Base-by-base conservation (phyloP, 108 stramenopile species). In the Hondaea fermentalgiana region DNA sequence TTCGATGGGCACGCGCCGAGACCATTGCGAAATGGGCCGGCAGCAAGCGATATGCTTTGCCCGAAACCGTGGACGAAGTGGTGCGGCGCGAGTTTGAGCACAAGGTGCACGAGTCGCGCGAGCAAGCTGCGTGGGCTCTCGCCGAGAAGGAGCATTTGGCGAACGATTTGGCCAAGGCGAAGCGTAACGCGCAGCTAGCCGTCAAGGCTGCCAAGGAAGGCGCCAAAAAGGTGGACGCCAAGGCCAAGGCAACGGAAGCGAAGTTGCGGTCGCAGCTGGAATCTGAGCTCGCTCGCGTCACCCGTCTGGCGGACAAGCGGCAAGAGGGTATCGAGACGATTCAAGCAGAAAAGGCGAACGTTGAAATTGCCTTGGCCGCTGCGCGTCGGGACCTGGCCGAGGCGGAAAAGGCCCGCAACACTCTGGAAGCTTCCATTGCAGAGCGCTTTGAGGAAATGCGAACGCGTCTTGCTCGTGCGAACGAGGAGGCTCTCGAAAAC, bases 251-350 rank as follows among this genome's bases (percentile, higher is more conserved):
- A 23, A 53, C 76, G 51, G 76, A 83, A 45, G 76, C 76, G 5
- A 47, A 83, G 76, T 4, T 53, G 12, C 45, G 76, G 10, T 12
- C 76, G 76, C 76, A 83, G 19, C 51, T 83, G n/a, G 76, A 83
- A 53, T 47, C 76, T n/a, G 76, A 83, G 76, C 51, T 83, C 25
- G 76, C 76, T 35, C 76, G 76, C 51, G 76, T 83, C 49, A 83
- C 76, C 0, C 76, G 76, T 16, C 76, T 21, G 51, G 76, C 28
- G 10, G 76, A 83, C 51, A 83, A 83, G 51, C 19, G 28, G 51
- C 76, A 83, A 23, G 49, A 83, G 12, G 76, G 49, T 14, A 83
- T 83, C 0, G 76, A 83, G 76, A 47, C n/a, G n/a, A 53, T 83
- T 17, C 76, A 83, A 35, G 76, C 76, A 12, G 76, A 83, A 23